These are phyloP conservation scores for Blastobotrys attinorum DNA, from an alignment of 805 yeast species.

Conservation along the genomic window DNA sequence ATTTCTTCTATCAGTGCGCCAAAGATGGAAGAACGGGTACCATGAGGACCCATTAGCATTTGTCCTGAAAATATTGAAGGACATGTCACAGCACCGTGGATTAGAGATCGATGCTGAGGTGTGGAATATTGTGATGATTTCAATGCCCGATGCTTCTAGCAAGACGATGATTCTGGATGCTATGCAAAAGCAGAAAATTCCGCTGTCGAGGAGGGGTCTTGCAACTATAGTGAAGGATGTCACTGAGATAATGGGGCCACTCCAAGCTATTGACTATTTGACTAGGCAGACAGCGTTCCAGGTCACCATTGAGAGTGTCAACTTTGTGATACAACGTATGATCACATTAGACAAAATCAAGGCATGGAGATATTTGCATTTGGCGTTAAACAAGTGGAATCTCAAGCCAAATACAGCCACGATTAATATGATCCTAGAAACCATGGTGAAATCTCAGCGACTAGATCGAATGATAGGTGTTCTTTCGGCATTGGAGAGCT, in stretches of 20 bases:
- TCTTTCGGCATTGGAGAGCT: conserved; percentile 5
- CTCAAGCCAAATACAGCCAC: conserved; percentile 10
- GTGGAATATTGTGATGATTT: conserved; percentile 17
- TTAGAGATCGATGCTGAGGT: conserved; percentile 15
- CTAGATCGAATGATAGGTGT: conserved; percentile 18
- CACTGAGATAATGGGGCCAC: conserved; percentile 11
- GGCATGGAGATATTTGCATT: conserved; percentile 18
- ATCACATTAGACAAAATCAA: conserved; percentile 4
- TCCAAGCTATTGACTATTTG: conserved; percentile 10
- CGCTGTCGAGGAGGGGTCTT: conserved; percentile 12
- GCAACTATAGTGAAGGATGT: conserved; percentile 12
- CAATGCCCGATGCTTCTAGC: conserved; percentile 5
- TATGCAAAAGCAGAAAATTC: conserved; percentile 11
- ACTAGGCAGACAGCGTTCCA: conserved; percentile 6
- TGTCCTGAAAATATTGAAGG: conserved; percentile 4
- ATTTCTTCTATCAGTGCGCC: conserved; percentile 9
- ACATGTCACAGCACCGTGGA: conserved; percentile 10
- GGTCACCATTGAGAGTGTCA: conserved; percentile 11
- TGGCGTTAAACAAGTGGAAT: conserved; percentile 5
- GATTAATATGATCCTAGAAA: conserved; percentile 11
- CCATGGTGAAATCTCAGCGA: conserved; percentile 8
- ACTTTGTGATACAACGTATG: conserved; percentile 7
- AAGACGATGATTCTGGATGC: conserved; percentile 8
- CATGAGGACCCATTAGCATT: conserved; percentile 12
- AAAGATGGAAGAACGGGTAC: conserved; percentile 2